Conservation (phyloP, 1,284 basidiomycete genomes). For the Ceratobasidium sp. region DNA sequence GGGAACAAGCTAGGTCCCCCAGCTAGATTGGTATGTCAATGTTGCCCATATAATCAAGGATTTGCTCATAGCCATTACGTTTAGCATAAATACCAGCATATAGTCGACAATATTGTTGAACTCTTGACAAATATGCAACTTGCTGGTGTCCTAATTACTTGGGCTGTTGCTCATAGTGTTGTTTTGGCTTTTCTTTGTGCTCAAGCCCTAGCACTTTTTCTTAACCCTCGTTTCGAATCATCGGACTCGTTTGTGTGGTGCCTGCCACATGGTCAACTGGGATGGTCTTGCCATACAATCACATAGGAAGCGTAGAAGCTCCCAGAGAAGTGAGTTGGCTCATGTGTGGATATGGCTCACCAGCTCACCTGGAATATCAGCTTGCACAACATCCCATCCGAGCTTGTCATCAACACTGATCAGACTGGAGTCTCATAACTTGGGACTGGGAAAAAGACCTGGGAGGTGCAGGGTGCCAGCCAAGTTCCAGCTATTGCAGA, state of each 20-base stretch:
- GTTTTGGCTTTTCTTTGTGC: not conserved
- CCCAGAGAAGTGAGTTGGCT: constrained; percentile 15
- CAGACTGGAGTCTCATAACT: constrained; percentile 13
- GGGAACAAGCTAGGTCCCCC: not conserved
- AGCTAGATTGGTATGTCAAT: not conserved
- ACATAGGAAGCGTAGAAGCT: constrained; percentile 44
- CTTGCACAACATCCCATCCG: not conserved
- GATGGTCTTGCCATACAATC: constrained; percentile 25
- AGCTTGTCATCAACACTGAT: constrained; percentile 16
- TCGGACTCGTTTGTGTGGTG: constrained; percentile 13
- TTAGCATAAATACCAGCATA: not conserved
- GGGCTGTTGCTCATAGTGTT: not conserved
- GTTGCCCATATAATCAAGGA: not conserved
- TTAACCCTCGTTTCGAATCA: not conserved
- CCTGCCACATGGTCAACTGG: constrained; percentile 2
- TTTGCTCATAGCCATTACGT: not conserved
- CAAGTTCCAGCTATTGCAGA: constrained; percentile 11
- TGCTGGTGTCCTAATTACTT: not conserved
- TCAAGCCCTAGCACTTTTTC: constrained; percentile 10
- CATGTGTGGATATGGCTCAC: constrained; percentile 18
- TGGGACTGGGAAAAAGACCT: constrained; percentile 2
- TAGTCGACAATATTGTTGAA: not conserved
- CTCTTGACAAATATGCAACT: not conserved
- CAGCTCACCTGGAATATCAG: constrained; percentile 19
- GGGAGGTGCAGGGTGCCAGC: not conserved